A percentile compares a stretch with the other conserved stretches of the same genome.
Conservation (phyloP, 306 rosid genomes). For the Acacia melanoxylon region DNA sequence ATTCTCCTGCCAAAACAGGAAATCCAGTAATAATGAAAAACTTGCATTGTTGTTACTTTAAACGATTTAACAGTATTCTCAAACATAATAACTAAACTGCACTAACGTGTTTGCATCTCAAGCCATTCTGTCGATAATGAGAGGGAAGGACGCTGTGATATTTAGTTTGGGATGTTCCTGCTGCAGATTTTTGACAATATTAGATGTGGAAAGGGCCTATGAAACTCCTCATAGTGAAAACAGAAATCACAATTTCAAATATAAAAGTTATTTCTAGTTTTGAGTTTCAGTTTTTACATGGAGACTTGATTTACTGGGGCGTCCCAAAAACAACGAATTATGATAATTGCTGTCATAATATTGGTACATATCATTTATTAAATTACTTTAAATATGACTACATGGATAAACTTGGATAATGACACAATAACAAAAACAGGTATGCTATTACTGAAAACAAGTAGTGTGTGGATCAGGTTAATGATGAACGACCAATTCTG, state of each 20-base stretch:
- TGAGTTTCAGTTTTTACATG: neutral
- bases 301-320: neutral
- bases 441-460: neutral
- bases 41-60: neutral
- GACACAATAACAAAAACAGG: conserved; percentile 18
- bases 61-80: neutral
- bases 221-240: neutral
- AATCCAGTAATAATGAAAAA: neutral
- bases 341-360: neutral
- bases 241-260: neutral
- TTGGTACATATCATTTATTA: neutral
- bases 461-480: neutral
- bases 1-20: neutral
- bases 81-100: neutral
- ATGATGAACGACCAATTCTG: neutral
- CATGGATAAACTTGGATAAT: conserved; percentile 32
- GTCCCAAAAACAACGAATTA: neutral
- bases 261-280: neutral
- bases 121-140: neutral
- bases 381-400: conserved; percentile 9
- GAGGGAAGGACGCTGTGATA: neutral
- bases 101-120: neutral
- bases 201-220: neutral
- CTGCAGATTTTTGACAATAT: neutral
- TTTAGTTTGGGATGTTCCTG: neutral